A percentile compares a stretch with the other conserved stretches of the same genome.
Conservation (phyloP, 495 filamentous ascomycete species). For the Cladorrhinum samala region DNA sequence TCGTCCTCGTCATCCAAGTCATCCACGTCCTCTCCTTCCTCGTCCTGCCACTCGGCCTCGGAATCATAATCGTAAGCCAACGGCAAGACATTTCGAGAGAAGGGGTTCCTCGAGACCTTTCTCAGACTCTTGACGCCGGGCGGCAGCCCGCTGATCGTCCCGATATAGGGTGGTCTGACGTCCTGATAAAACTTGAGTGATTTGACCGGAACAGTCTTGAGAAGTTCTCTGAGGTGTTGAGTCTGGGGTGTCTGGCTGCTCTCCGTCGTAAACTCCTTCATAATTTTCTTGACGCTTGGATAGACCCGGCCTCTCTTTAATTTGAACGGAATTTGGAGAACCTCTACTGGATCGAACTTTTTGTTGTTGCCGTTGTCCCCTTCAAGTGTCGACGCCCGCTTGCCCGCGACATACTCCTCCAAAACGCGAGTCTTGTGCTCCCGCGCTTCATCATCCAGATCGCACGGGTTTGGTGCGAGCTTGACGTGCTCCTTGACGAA, state of each 20-base stretch:
- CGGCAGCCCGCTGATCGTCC: slow-evolving; percentile 65
- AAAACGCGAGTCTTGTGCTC: slow-evolving; percentile 46
- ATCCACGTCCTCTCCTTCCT: slow-evolving; percentile 56
- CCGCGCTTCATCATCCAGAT: slow-evolving; percentile 50
- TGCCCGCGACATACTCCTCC: slow-evolving; percentile 38
- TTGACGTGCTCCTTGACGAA: slow-evolving; percentile 62
- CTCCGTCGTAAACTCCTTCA: slow-evolving; percentile 43
- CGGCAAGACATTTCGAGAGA: slow-evolving; percentile 53
- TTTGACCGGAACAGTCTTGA: slow-evolving; percentile 65
- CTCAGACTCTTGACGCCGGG: slow-evolving; percentile 36
- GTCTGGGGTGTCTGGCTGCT: slow-evolving; percentile 41
- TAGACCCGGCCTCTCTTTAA: slow-evolving; percentile 46
- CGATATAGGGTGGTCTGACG: slow-evolving; percentile 83
- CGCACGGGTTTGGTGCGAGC: slow-evolving; percentile 48
- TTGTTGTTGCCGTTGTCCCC: too few relatives aligned
- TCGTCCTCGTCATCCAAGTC: slow-evolving; percentile 74
- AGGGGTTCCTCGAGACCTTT: slow-evolving; percentile 66
- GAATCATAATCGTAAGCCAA: slow-evolving; percentile 95
- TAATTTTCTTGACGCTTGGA: slow-evolving; percentile 60
- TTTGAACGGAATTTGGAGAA: slow-evolving; percentile 54
- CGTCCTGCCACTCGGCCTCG: slow-evolving; percentile 74
- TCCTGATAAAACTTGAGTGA: slow-evolving; percentile 78
- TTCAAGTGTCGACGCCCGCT: slow-evolving; percentile 23
- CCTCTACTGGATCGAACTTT: slow-evolving; percentile 51
- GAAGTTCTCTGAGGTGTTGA: slow-evolving; percentile 39